phyloP scores from a whole-genome alignment of 768 basidiomycete species.

The Boletus bicolor region DNA sequence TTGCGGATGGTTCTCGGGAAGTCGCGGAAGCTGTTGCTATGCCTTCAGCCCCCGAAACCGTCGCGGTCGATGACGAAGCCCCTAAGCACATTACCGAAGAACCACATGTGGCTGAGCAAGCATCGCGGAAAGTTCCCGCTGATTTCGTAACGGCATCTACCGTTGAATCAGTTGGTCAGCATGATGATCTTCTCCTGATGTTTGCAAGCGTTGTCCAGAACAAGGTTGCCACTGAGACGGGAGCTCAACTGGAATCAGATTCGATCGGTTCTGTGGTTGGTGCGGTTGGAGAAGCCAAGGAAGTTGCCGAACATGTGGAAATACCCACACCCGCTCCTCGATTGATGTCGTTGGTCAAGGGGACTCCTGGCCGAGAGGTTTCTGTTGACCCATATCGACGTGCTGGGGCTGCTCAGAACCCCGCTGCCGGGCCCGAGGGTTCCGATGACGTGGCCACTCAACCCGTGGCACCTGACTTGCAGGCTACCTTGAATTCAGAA shows the following conservation, averaged over 20 bases:
- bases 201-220: not conserved
- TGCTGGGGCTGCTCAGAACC: not conserved
- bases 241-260: conserved; percentile 10
- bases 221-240: conserved; percentile 8
- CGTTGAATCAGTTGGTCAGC: conserved; percentile 1
- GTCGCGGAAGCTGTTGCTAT: conserved; percentile 3
- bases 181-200: conserved; percentile 1
- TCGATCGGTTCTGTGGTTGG: not conserved
- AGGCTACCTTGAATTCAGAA: not conserved
- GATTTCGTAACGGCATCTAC: conserved; percentile 5
- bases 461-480: conserved; percentile 6
- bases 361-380: conserved; percentile 13
- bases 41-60: not conserved
- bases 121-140: conserved; percentile 4
- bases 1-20: conserved; percentile 3
- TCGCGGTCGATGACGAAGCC: not conserved
- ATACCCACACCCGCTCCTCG: conserved; percentile 14
- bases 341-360: conserved; percentile 11
- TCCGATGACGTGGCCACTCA: not conserved
- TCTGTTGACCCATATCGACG: not conserved
- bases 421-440: not conserved
- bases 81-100: conserved; percentile 1
- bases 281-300: conserved; percentile 12
- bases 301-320: conserved; percentile 9
- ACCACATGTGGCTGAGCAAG: not conserved